phyloP scores from a whole-genome alignment of 1,284 basidiomycete species.

The Sanghuangporus weigelae region DNA sequence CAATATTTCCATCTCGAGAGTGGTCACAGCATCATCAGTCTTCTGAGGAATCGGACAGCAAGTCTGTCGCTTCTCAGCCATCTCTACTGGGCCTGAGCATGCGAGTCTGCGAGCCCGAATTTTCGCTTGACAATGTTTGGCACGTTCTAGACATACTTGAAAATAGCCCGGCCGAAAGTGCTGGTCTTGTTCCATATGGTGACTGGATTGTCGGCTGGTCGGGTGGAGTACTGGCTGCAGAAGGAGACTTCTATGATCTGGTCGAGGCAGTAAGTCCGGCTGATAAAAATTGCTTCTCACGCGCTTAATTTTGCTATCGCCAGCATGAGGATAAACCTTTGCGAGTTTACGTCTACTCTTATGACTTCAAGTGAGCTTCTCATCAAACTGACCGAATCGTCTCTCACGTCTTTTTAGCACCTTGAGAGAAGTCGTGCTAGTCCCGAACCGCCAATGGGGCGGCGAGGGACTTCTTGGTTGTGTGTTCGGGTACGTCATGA shows the following conservation, averaged over 20 bases:
- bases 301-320: slow-evolving; percentile 11
- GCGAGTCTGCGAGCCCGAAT: slow-evolving; percentile 85
- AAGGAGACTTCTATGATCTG: slow-evolving; percentile 95
- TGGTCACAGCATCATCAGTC: slow-evolving; percentile 50
- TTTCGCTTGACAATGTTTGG: slow-evolving; percentile 91
- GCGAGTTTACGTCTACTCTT: slow-evolving; percentile 93
- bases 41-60: background rate
- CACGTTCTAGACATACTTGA: slow-evolving; percentile 96
- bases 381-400: slow-evolving; percentile 19
- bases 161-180: slow-evolving; percentile 91
- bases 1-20: slow-evolving; percentile 76
- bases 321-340: slow-evolving; percentile 92
- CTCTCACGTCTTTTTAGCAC: slow-evolving; percentile 47
- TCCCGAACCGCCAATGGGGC: slow-evolving; percentile 94
- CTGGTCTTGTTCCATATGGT: slow-evolving; percentile 81
- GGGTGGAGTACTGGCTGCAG: slow-evolving; percentile 86
- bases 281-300: slow-evolving; percentile 12
- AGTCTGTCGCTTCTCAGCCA: slow-evolving; percentile 37
- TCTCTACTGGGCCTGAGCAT: slow-evolving; percentile 90
- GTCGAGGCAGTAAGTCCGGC: slow-evolving; percentile 74
- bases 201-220: slow-evolving; percentile 95
- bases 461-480: slow-evolving; percentile 92
- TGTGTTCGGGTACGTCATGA: slow-evolving; percentile 73
- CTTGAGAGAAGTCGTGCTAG: slow-evolving; percentile 84
- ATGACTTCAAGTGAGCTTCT: slow-evolving; percentile 89